These are phyloP conservation scores for Clausena lansium DNA, from an alignment of 345 rosid genomes.

Conservation along the genomic window DNA sequence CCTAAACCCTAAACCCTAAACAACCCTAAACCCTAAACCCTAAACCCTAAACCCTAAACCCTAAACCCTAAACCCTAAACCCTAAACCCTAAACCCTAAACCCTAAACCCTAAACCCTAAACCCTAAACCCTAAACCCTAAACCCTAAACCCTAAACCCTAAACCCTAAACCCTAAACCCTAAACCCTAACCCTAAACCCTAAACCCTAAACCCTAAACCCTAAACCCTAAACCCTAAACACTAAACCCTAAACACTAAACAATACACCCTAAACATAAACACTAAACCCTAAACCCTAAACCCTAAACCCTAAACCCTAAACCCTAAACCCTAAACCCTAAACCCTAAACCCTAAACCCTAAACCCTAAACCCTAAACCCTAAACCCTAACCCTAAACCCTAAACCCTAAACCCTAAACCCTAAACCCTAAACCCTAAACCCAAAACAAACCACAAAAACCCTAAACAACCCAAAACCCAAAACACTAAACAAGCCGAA, in stretches of 20 bases:
- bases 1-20: too few species aligned
- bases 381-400: slow-evolving; percentile 28
- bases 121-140: too few species aligned
- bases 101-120: too few species aligned
- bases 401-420: slow-evolving; percentile 22
- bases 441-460: slow-evolving; percentile 20
- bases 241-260: slow-evolving; percentile 4
- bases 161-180: too few species aligned
- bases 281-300: background rate
- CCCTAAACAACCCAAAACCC: too few species aligned
- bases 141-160: too few species aligned
- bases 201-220: slow-evolving; percentile 16
- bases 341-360: slow-evolving; percentile 20
- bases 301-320: background rate
- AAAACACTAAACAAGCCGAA: too few species aligned
- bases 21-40: too few species aligned
- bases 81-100: too few species aligned
- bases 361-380: slow-evolving; percentile 27
- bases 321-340: background rate
- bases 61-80: too few species aligned
- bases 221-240: background rate
- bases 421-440: slow-evolving; percentile 23
- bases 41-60: too few species aligned
- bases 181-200: too few species aligned
- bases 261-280: slow-evolving; percentile 19